Percentiles rank a stretch among this genome's conserved stretches.
Conservation (phyloP, 257 asterid species). For the Solanum lycopersicoides region DNA sequence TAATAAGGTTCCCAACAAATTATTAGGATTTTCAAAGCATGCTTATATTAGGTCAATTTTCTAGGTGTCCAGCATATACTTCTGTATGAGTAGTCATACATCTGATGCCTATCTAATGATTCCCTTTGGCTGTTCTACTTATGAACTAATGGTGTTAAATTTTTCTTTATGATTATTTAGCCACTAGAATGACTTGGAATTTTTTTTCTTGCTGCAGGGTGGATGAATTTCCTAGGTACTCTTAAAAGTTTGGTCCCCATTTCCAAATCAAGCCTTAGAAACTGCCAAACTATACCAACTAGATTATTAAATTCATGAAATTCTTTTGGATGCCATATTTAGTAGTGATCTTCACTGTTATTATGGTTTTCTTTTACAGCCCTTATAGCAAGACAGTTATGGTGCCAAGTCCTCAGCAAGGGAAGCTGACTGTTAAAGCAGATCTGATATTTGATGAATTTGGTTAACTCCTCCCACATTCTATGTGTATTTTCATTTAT, state of each 20-base stretch:
- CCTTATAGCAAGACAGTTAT: constrained; percentile 64
- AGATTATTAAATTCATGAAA: neutral
- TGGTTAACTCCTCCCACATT: constrained; percentile 29
- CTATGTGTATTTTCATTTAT: neutral
- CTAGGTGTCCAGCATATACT: neutral
- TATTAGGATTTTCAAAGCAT: neutral
- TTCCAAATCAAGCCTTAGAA: neutral
- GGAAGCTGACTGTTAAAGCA: constrained; percentile 67
- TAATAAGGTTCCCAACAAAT: neutral
- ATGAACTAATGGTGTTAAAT: neutral
- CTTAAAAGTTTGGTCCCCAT: neutral
- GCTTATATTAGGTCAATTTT: neutral
- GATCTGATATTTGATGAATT: constrained; percentile 79
- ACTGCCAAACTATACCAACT: neutral
- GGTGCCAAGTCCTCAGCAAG: constrained; percentile 53
- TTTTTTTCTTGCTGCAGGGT: constrained; percentile 47
- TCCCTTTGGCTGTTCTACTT: neutral
- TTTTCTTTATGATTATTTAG: neutral
- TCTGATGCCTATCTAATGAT: neutral
- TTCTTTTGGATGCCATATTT: neutral
- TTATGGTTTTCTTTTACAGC: constrained; percentile 36
- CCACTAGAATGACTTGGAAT: neutral
- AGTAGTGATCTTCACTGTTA: neutral
- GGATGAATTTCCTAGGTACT: constrained; percentile 83
- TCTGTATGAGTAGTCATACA: neutral